phyloP scores from a whole-genome alignment of 495 filamentous ascomycete species.

The Daldinia caldariorum region DNA sequence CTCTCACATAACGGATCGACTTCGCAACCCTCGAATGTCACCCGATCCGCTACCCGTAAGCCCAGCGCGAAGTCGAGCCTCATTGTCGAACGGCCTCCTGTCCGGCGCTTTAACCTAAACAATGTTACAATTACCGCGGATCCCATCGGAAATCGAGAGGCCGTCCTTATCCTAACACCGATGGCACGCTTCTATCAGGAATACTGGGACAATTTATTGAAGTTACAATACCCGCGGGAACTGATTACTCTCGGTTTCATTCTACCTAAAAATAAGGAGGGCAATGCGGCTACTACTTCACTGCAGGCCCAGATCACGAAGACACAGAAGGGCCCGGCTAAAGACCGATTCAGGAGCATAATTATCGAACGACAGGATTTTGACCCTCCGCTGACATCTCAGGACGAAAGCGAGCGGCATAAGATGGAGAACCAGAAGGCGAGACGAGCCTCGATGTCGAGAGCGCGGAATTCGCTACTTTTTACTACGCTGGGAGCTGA shows the following conservation, averaged over 20 bases:
- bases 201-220: slow-evolving; percentile 95
- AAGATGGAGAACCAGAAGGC: slow-evolving; percentile 88
- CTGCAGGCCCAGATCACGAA: slow-evolving; percentile 85
- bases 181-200: slow-evolving; percentile 90
- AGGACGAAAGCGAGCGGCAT: slow-evolving; percentile 88
- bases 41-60: slow-evolving; percentile 79
- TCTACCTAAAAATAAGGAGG: slow-evolving; percentile 87
- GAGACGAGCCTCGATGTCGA: slow-evolving; percentile 88
- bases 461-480: slow-evolving; percentile 89
- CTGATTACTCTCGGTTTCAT: slow-evolving; percentile 97
- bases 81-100: slow-evolving; percentile 76
- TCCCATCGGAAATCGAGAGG: slow-evolving; percentile 81
- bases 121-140: slow-evolving; percentile 82
- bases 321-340: slow-evolving; percentile 81
- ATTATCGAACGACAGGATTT: slow-evolving; percentile 97
- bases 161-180: slow-evolving; percentile 89
- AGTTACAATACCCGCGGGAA: slow-evolving; percentile 88
- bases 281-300: slow-evolving; percentile 80
- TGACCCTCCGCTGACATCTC: slow-evolving; percentile 79
- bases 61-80: slow-evolving; percentile 76
- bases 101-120: slow-evolving; percentile 94
- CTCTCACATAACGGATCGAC: slow-evolving; percentile 49
- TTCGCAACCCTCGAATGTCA: slow-evolving; percentile 65
- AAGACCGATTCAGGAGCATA: slow-evolving; percentile 86
- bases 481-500: slow-evolving; percentile 97